Conservation (phyloP, 2,329 filamentous ascomycete species). For the Scopulariopsis brevicaulis region DNA sequence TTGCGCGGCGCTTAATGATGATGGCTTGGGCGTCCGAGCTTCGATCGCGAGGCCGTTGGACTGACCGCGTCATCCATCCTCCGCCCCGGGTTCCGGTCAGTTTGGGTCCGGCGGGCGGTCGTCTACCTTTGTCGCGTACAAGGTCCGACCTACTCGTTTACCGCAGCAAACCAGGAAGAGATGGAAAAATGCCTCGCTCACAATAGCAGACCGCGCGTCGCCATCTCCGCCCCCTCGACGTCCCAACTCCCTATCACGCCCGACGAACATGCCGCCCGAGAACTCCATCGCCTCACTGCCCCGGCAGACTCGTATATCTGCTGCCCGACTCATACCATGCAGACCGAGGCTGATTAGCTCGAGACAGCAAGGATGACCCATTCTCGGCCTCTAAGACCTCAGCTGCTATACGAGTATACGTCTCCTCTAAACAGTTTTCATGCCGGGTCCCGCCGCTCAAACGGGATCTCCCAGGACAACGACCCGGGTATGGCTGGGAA, state of each 20-base stretch:
- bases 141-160: too few species aligned
- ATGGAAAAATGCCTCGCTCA: too few species aligned
- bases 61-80: too few species aligned
- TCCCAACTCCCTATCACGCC: too few species aligned
- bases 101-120: too few species aligned
- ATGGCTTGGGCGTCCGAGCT: not conserved
- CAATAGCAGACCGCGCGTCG: too few species aligned
- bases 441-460: not conserved
- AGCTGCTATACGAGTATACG: not conserved
- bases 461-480: not conserved
- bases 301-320: not conserved
- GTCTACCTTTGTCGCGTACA: too few species aligned
- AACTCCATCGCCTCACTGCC: too few species aligned
- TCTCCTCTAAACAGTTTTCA: not conserved
- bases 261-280: too few species aligned
- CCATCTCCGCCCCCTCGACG: too few species aligned
- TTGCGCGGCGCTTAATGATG: not conserved
- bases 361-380: not conserved
- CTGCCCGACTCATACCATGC: not conserved
- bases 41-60: not conserved
- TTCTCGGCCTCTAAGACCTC: not conserved
- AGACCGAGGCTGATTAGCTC: not conserved
- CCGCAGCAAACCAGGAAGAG: too few species aligned
- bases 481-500: constrained; percentile 2
- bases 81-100: too few species aligned